A percentile compares a stretch with the other conserved stretches of the same genome.
These are phyloP conservation scores for Chenopodium suecicum DNA, from an alignment of 148 eudicot genomes.

Conservation along the genomic window DNA sequence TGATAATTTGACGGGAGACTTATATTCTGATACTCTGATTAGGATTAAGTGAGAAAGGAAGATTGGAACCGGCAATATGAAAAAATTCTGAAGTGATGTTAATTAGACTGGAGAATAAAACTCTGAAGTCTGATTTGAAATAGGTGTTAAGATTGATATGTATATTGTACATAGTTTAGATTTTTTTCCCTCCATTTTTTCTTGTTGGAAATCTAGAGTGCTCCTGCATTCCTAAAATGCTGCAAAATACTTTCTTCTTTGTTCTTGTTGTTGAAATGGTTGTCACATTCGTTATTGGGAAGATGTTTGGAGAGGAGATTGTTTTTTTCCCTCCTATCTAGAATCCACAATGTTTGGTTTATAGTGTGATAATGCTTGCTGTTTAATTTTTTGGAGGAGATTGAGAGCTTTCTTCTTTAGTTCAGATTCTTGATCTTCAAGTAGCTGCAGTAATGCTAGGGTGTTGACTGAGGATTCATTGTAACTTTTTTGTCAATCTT, in stretches of 20 bases:
- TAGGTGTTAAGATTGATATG: not conserved
- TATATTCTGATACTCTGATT: not conserved
- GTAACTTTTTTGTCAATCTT: too few species aligned
- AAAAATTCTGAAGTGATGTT: not conserved
- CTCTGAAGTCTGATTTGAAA: not conserved
- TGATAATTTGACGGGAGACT: not conserved
- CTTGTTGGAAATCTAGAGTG: not conserved
- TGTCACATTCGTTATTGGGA: too few species aligned
- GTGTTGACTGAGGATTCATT: too few species aligned
- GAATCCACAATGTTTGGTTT: not conserved
- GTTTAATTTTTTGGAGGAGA: not conserved
- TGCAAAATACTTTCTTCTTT: too few species aligned
- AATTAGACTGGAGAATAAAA: not conserved
- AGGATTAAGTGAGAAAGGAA: not conserved
- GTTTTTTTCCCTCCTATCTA: too few species aligned
- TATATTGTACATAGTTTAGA: not conserved
- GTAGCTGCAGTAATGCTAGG: not conserved
- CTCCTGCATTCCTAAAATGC: not conserved
- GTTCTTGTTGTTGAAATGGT: not conserved
- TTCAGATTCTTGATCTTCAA: too few species aligned
- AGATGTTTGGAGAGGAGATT: too few species aligned
- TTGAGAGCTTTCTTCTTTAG: not conserved
- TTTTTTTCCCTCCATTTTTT: not conserved
- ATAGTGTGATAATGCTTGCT: not conserved
- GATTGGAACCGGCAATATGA: not conserved